phyloP scores from a whole-genome alignment of 2,329 filamentous ascomycete species.

The Chaetothyriales sp. region DNA sequence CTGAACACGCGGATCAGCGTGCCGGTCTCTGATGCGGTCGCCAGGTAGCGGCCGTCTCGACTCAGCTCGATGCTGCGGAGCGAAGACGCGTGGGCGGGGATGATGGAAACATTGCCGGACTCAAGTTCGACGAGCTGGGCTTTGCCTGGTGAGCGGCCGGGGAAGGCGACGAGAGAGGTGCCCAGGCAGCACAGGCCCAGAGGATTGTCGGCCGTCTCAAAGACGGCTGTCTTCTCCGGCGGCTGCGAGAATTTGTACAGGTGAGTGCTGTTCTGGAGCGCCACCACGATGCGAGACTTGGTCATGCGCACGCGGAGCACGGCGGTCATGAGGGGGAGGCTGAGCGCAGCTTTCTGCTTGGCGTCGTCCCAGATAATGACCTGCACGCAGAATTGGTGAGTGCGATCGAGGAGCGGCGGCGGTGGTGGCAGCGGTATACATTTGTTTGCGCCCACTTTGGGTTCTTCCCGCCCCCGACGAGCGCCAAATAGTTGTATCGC shows the following conservation, averaged over 20 bases:
- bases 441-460: conserved; percentile 83
- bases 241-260: conserved; percentile 67
- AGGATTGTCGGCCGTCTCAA: conserved; percentile 76
- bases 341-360: conserved; percentile 60
- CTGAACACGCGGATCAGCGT: conserved; percentile 80
- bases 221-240: conserved; percentile 56
- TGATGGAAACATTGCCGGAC: conserved; percentile 77
- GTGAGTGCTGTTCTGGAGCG: conserved; percentile 67
- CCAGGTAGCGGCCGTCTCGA: conserved; percentile 64
- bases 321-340: conserved; percentile 63
- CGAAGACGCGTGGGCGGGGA: conserved; percentile 72
- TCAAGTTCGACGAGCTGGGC: conserved; percentile 72
- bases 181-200: conserved; percentile 68
- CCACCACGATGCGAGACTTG: conserved; percentile 62
- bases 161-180: conserved; percentile 62
- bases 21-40: conserved; percentile 81
- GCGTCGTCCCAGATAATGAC: conserved; percentile 86
- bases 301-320: conserved; percentile 69
- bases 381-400: conserved; percentile 16
- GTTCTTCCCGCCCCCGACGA: conserved; percentile 75
- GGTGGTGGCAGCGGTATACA: conserved; percentile 28
- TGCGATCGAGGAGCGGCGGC: not conserved
- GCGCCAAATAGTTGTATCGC: conserved; percentile 70
- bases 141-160: conserved; percentile 75
- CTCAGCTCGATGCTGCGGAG: conserved; percentile 70